phyloP scores from a whole-genome alignment of 139 green algal species.

The Astrephomene gubernaculifera region DNA sequence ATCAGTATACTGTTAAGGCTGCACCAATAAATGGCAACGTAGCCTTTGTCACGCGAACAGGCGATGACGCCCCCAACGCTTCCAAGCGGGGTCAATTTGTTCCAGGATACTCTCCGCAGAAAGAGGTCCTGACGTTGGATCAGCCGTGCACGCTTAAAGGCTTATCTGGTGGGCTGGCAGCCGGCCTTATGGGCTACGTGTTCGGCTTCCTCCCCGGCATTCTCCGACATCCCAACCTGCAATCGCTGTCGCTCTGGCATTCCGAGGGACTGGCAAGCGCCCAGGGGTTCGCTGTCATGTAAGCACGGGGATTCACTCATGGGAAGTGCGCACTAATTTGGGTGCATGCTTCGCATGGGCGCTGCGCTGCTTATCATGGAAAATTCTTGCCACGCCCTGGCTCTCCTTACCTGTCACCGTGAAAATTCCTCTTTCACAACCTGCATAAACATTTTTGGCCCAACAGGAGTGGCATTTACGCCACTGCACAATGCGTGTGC shows the following conservation, averaged over 20 bases:
- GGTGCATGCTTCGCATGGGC: too few species aligned
- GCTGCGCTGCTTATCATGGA: background rate
- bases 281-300: slow-evolving; percentile 46
- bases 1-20: background rate
- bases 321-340: too few species aligned
- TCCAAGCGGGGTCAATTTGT: background rate
- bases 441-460: too few species aligned
- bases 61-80: slow-evolving; percentile 17
- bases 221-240: slow-evolving; percentile 36
- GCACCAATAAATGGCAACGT: background rate
- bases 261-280: slow-evolving; percentile 62
- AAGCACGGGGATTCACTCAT: too few species aligned
- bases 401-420: background rate
- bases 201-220: slow-evolving; percentile 69
- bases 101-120: background rate
- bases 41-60: slow-evolving; percentile 28
- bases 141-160: slow-evolving; percentile 32
- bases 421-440: background rate
- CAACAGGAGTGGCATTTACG: slow-evolving; percentile 73
- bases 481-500: slow-evolving; percentile 71
- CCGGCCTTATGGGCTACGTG: slow-evolving; percentile 69
- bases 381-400: background rate
- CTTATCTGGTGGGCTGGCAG: slow-evolving; percentile 11
- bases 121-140: background rate
- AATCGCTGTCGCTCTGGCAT: slow-evolving; percentile 38